Conservation (phyloP, 371 early-diverging fungal species). For the Rhizoclosmatium hyalinum region DNA sequence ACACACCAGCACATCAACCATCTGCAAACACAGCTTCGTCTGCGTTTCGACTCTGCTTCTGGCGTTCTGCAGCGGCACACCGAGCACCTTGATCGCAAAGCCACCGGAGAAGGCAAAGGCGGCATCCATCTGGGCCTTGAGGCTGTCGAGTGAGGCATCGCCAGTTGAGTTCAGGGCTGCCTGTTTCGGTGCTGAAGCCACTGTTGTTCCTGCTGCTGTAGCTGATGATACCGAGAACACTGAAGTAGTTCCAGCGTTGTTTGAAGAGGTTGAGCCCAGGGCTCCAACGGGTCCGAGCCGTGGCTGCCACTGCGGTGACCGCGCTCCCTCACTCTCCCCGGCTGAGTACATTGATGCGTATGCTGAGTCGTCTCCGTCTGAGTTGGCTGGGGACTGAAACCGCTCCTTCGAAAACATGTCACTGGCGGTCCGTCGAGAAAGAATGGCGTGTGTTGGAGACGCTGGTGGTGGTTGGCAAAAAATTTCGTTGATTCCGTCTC, state of each 20-base stretch:
- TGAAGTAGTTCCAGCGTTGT: not conserved
- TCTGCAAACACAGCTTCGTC: conserved; percentile 86
- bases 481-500: not conserved
- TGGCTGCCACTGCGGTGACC: conserved; percentile 13
- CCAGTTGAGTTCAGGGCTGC: not conserved
- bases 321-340: not conserved
- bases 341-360: not conserved
- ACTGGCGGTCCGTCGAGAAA: not conserved
- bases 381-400: conserved; percentile 1
- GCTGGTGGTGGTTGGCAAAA: not conserved
- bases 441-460: not conserved
- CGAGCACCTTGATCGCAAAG: conserved; percentile 66
- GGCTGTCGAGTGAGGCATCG: conserved; percentile 12
- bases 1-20: conserved; percentile 69
- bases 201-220: not conserved
- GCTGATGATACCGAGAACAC: not conserved
- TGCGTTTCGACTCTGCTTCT: conserved; percentile 94
- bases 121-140: conserved; percentile 26
- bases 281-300: not conserved
- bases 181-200: not conserved
- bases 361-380: not conserved
- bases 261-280: not conserved
- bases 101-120: conserved; percentile 15
- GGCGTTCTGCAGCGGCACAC: conserved; percentile 80
- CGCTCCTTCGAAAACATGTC: not conserved